phyloP scores from a whole-genome alignment of 257 asterid species.

The Nicotiana tabacum region DNA sequence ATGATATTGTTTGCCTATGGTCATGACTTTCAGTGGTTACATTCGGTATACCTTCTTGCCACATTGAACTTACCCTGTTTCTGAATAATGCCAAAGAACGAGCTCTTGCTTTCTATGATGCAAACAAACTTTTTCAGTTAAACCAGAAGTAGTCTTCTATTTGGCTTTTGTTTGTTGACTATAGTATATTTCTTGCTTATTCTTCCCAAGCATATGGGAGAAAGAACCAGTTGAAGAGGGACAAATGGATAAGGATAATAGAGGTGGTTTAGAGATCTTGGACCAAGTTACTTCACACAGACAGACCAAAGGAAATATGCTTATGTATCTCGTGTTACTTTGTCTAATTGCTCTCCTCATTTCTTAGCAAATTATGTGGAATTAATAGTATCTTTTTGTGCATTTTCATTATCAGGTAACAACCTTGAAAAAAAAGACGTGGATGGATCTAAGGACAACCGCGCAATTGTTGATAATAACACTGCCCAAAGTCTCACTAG shows the following conservation, averaged over 20 bases:
- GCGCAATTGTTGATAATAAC: slow-evolving; percentile 78
- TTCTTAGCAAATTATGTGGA: not conserved
- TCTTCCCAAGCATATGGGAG: not conserved
- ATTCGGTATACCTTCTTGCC: not conserved
- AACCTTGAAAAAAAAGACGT: slow-evolving; percentile 31
- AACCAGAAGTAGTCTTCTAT: not conserved
- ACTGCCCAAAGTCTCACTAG: slow-evolving; percentile 82
- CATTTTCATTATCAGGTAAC: slow-evolving; percentile 41
- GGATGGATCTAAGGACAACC: slow-evolving; percentile 73
- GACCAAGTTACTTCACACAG: not conserved
- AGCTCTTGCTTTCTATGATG: not conserved
- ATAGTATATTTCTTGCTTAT: not conserved
- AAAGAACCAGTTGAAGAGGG: not conserved
- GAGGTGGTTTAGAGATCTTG: not conserved
- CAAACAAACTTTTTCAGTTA: not conserved
- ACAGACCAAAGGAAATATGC: not conserved
- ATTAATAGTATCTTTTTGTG: slow-evolving; percentile 14
- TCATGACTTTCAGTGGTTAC: not conserved
- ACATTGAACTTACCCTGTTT: not conserved
- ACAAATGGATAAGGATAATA: not conserved
- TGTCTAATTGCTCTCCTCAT: not conserved
- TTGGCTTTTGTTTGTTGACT: not conserved
- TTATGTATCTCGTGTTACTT: not conserved
- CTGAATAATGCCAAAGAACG: not conserved
- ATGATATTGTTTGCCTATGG: not conserved